Conservation (phyloP, 495 filamentous ascomycete species). For the Penicillium psychrofluorescens region DNA sequence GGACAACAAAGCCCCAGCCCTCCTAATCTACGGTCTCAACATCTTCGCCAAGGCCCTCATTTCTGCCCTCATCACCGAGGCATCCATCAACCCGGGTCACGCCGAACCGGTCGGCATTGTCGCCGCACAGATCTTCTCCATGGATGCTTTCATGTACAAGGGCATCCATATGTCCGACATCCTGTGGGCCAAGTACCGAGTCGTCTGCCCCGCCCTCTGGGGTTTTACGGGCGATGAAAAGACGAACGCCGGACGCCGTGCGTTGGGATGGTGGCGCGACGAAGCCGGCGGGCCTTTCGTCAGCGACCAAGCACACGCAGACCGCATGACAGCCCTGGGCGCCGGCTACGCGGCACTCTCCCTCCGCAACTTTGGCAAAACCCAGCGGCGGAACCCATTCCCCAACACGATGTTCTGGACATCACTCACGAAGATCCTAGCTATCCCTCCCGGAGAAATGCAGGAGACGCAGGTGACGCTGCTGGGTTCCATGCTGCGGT, state of each 20-base stretch:
- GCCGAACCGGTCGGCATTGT: conserved; percentile 81
- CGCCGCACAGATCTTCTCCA: conserved; percentile 65
- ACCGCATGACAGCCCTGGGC: conserved; percentile 77
- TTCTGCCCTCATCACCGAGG: conserved; percentile 68
- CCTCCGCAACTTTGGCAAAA: conserved; percentile 70
- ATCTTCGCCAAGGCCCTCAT: conserved; percentile 73
- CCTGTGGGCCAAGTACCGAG: conserved; percentile 77
- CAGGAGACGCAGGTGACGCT: conserved; percentile 73
- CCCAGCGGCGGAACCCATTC: conserved; percentile 62
- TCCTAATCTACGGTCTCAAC: conserved; percentile 79
- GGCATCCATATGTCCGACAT: conserved; percentile 74
- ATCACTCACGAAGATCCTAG: conserved; percentile 62
- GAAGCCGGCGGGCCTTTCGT: conserved; percentile 48
- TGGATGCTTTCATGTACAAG: conserved; percentile 57
- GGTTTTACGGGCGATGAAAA: conserved; percentile 73
- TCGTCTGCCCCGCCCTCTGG: conserved; percentile 77
- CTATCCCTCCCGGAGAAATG: conserved; percentile 57
- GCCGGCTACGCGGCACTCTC: conserved; percentile 77
- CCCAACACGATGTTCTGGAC: conserved; percentile 77
- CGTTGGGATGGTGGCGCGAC: conserved; percentile 69
- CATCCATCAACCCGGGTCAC: conserved; percentile 55
- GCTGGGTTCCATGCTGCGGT: conserved; percentile 68
- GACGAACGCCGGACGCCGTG: conserved; percentile 56
- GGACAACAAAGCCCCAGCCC: conserved; percentile 51
- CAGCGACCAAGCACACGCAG: conserved; percentile 59